A percentile compares a stretch with the other conserved stretches of the same genome.
These are phyloP conservation scores for Fraxinus baroniana DNA, from an alignment of 305 asterid genomes.

Conservation along the genomic window DNA sequence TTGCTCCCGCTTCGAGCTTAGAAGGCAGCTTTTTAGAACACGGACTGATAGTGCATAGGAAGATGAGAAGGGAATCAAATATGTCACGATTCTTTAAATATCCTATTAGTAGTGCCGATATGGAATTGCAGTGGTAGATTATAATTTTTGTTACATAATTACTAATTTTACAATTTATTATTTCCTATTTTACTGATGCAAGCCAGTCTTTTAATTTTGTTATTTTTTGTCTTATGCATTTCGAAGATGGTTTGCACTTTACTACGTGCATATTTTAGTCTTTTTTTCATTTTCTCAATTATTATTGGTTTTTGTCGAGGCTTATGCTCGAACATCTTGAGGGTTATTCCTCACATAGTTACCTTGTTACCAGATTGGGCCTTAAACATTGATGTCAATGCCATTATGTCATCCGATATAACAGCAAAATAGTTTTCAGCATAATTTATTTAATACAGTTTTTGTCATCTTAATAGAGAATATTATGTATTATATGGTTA, in stretches of 20 bases:
- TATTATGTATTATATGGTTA: constrained; percentile 6
- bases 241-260: neutral
- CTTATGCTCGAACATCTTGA: neutral
- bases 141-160: neutral
- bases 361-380: neutral
- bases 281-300: neutral
- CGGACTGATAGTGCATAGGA: neutral
- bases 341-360: neutral
- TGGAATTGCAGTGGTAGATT: neutral
- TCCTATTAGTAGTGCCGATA: neutral
- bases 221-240: neutral
- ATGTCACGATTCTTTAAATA: neutral
- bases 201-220: neutral
- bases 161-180: neutral
- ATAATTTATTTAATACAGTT: neutral
- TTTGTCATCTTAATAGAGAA: neutral
- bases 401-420: neutral
- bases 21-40: no score
- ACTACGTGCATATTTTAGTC: neutral
- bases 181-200: neutral
- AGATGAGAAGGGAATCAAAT: neutral
- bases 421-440: neutral
- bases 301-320: neutral
- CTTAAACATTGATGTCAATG: neutral
- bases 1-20: no score